Percentiles rank a stretch among this genome's conserved stretches.
Conservation (phyloP, 73 alveolate species). For the Paramecium caudatum region DNA sequence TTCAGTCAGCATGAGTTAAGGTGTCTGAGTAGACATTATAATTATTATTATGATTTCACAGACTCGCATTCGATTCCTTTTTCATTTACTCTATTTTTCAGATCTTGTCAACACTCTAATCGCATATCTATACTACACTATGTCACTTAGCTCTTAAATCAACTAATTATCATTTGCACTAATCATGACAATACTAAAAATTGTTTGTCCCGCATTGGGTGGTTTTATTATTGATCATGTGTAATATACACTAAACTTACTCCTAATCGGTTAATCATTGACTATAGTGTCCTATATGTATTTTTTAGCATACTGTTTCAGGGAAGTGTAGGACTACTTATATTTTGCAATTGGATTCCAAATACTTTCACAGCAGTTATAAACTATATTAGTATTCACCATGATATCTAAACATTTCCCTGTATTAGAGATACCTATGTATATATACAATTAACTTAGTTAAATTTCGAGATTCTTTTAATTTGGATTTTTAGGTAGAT, state of each 20-base stretch:
- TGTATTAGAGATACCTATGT: background rate
- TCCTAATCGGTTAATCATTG: background rate
- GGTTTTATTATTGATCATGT: slow-evolving; percentile 52
- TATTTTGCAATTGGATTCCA: slow-evolving; percentile 64
- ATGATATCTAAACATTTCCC: slow-evolving; percentile 17
- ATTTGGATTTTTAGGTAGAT: background rate
- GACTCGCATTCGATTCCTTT: background rate
- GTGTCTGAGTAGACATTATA: background rate
- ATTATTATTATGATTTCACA: slow-evolving; percentile 1
- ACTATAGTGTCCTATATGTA: slow-evolving; percentile 15
- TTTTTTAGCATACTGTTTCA: slow-evolving; percentile 27
- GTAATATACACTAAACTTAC: slow-evolving; percentile 16
- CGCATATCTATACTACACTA: slow-evolving; percentile 25
- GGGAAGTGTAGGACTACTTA: background rate
- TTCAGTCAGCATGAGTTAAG: slow-evolving; percentile 34
- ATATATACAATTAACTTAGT: too few relatives aligned
- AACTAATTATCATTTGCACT: slow-evolving; percentile 3
- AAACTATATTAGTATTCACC: background rate
- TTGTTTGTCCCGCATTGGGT: slow-evolving; percentile 45
- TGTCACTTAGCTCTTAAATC: background rate
- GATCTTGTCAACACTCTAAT: slow-evolving; percentile 36
- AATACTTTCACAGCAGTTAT: background rate
- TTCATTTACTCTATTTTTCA: slow-evolving; percentile 7
- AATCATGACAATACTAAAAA: slow-evolving; percentile 37
- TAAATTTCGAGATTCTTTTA: background rate